Evolutionary conservation across 768 basidiomycete species (phyloP), one percentile per base, ranked within the genome.

Genomic region (Rickenella mellea): DNA sequence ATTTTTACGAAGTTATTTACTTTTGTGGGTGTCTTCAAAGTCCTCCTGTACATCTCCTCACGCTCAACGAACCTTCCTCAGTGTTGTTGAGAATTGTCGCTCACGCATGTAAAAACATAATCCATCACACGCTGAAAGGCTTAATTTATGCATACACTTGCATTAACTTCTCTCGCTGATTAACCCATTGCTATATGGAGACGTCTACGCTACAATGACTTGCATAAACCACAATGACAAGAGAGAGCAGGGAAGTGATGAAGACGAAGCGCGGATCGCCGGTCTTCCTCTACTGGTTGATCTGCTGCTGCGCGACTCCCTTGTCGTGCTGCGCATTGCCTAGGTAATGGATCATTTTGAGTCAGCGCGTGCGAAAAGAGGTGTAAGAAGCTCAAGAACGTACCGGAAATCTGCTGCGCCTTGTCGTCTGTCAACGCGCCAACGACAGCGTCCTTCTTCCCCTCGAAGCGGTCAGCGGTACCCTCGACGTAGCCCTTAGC

Each of bases 351-450:
- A 30, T 30, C 29, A 36, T 36, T 36, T 7, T 10, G 3, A 36
- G 4, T 36, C 3, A 12, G 15, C 5, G 9, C 10, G 19, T 9
- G 4, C 4, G 5, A 5, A 19, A 10, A 36, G n/a, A 2, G 5
- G 5, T 14, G 8, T 33, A 6, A 36, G 19, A 22, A 10, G n/a
- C 10, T 31, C 39, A 41, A 15, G 24, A 24, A 48, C 64, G 39
- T 45, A 74, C 77, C 76, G 14, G 62, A n/a, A 14, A 48, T 42
- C 55, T 80, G 65, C 53, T 75, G 71, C n/a, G 58, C 29, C 49
- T 67, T 64, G 55, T 78, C 78, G 21, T 75, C 78, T n/a, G 61
- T 67, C 37, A 80, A 47, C 8, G 76, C 71, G 26, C 77, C 77
- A 27, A 73, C 60, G 25, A 79, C 57, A 31, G 71, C 52, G 41